Evolutionary conservation across 208 protist species (phyloP).

Genomic region (Lotmaria passim): DNA sequence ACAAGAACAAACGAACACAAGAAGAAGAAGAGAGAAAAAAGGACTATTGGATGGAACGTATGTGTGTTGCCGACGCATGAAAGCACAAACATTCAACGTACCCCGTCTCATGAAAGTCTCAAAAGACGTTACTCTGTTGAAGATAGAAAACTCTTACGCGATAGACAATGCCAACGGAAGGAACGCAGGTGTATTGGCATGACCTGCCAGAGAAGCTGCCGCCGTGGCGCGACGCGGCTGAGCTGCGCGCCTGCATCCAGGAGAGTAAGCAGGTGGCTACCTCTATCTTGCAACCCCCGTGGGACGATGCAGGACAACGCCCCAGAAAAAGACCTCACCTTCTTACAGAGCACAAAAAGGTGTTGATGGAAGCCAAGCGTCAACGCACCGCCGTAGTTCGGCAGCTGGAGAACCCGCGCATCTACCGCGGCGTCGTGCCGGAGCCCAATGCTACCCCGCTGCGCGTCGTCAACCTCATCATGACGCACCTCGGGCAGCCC

Average conservation of each 20-base stretch:
- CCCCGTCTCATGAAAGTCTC: too few relatives aligned
- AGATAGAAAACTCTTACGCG: too few relatives aligned
- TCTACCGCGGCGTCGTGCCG: constrained; percentile 44
- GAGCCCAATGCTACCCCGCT: constrained; percentile 68
- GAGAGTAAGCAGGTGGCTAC: constrained; percentile 9
- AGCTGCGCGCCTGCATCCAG: constrained; percentile 17
- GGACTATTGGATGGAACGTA: too few relatives aligned
- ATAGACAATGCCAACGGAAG: constrained; percentile 30
- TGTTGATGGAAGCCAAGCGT: background rate
- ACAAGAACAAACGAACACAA: too few relatives aligned
- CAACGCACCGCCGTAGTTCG: background rate
- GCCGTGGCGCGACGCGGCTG: constrained; percentile 25
- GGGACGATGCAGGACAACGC: background rate
- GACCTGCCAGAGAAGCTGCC: constrained; percentile 19
- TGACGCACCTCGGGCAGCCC: constrained; percentile 43
- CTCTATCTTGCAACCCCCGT: background rate
- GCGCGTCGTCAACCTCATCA: constrained; percentile 57
- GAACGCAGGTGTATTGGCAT: constrained; percentile 39
- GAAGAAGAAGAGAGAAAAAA: too few relatives aligned
- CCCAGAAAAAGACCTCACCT: background rate
- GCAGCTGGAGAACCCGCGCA: constrained; percentile 14
- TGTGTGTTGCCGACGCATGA: too few relatives aligned
- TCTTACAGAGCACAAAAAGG: background rate
- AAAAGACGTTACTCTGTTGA: too few relatives aligned
- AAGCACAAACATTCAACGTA: too few relatives aligned